Evolutionary conservation across 2,329 filamentous ascomycete genomes (phyloP), one percentile per base, ranked within the genome.

Genomic region (Neonectria faginata): DNA sequence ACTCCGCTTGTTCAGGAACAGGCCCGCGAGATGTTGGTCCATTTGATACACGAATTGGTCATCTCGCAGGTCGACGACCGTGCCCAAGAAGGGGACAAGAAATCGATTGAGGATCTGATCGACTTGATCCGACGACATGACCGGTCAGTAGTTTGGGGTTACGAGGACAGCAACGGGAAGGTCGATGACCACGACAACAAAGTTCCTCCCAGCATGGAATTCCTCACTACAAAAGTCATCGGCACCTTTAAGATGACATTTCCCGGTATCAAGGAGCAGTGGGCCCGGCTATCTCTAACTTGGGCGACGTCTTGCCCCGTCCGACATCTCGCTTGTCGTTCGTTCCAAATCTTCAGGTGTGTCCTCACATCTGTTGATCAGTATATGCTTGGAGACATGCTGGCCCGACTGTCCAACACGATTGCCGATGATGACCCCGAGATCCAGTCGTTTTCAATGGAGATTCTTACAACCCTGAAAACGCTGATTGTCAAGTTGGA

Each of bases 261-360:
- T 73, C 93, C 94, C 4, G 90, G 91, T 1, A 91, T 99, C 67
- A 93, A 94, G 73, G 93, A 97, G 71, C 88, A 95, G 57, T 98
- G 95, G 95, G 93, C 92, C 8, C 92, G 93, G 68, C 86, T 97
- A 33, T 95, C 95, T 0, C 82, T 99, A 67, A 94, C 91, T 11
- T 99, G 96, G 96, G 97, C 96, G 10, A 98, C 96, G 0, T 97
- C 94, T 3, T 99, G 97, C 76, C 93, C 96, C 0, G 97, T 99
- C 5, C 86, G 95, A 53, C 96, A 99, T 80, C 84, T 99, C 56
- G 96, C 96, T 2, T 99, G 97, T 76, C 91, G 96, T 29, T 99
- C 97, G 0, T 98, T 99, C 79, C 97, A 99, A 76, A 91, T 99
- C 11, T 99, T 97, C 81, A 88, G 96, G 33, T 98, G 95, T 76